Evolutionary conservation across 805 yeast genomes (phyloP).

Genomic region (Huiozyma naganishii): DNA sequence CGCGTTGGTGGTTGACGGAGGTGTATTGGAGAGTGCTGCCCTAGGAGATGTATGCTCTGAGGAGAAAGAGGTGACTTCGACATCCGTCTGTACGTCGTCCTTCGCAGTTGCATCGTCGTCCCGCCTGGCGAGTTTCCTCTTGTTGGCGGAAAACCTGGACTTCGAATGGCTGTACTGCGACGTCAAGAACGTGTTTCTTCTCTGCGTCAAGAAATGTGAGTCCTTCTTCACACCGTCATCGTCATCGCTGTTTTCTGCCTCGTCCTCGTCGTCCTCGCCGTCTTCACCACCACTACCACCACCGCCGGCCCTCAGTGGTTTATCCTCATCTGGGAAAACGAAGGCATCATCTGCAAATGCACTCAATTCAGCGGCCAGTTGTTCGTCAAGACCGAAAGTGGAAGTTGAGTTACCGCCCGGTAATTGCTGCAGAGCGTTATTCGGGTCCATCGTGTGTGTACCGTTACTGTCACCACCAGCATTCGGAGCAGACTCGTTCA

Average conservation of each 20-base stretch:
- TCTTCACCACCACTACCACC: constrained; percentile 2
- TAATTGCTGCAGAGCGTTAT: neutral
- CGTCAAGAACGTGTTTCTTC: constrained; percentile 21
- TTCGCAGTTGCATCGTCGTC: neutral
- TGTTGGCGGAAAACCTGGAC: constrained; percentile 21
- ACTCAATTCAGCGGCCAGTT: constrained; percentile 53
- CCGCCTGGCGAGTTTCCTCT: constrained; percentile 1
- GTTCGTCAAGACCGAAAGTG: constrained; percentile 33
- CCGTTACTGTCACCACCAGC: constrained; percentile 22
- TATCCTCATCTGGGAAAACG: constrained; percentile 70
- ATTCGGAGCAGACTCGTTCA: constrained; percentile 27
- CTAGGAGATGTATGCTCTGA: neutral
- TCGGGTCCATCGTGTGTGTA: neutral
- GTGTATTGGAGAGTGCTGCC: neutral
- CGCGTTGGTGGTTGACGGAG: neutral
- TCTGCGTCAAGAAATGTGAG: constrained; percentile 20
- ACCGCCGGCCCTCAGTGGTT: constrained; percentile 7
- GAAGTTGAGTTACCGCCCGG: neutral
- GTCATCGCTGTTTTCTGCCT: constrained; percentile 2
- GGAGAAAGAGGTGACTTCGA: neutral
- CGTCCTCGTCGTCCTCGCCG: neutral
- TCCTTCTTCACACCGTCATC: constrained; percentile 5
- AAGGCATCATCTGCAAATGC: constrained; percentile 78
- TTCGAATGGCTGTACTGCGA: constrained; percentile 26
- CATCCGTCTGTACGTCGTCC: neutral